A percentile compares a stretch with the other conserved stretches of the same genome.
These are phyloP conservation scores for Termitomyces eurrhizus DNA, from an alignment of 768 basidiomycete species.

Conservation along the genomic window DNA sequence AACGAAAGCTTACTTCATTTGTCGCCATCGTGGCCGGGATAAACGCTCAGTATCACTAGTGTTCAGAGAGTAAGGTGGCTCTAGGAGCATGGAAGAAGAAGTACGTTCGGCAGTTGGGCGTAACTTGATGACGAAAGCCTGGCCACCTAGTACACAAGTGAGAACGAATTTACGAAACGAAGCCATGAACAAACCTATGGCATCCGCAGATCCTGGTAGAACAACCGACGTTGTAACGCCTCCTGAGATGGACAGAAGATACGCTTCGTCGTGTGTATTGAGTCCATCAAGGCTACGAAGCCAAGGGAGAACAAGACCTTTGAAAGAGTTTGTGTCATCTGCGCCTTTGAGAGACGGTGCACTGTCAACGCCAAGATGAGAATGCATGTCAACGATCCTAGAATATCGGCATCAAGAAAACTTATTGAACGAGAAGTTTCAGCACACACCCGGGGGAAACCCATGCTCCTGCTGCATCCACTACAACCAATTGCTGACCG, in stretches of 20 bases:
- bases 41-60: conserved; percentile 40
- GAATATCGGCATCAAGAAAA: neutral
- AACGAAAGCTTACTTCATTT: conserved; percentile 59
- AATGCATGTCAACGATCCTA: conserved; percentile 45
- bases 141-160: conserved; percentile 47
- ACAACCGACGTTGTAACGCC: conserved; percentile 77
- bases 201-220: conserved; percentile 68
- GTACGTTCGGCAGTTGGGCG: conserved; percentile 68
- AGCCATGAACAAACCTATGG: conserved; percentile 42
- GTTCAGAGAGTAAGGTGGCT: conserved; percentile 68
- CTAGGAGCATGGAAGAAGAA: conserved; percentile 69
- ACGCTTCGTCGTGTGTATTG: conserved; percentile 77
- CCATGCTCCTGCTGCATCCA: conserved; percentile 67
- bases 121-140: conserved; percentile 76
- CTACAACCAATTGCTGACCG: conserved; percentile 24
- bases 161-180: neutral
- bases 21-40: conserved; percentile 59
- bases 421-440: neutral
- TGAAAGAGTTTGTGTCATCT: conserved; percentile 50
- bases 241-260: conserved; percentile 62
- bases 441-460: conserved; percentile 36
- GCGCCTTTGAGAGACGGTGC: conserved; percentile 34
- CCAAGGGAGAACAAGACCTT: conserved; percentile 54
- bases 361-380: conserved; percentile 36
- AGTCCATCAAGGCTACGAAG: conserved; percentile 73